phyloP scores from a whole-genome alignment of 2,329 filamentous ascomycete genomes.

The Dothideomycetes sp. region DNA sequence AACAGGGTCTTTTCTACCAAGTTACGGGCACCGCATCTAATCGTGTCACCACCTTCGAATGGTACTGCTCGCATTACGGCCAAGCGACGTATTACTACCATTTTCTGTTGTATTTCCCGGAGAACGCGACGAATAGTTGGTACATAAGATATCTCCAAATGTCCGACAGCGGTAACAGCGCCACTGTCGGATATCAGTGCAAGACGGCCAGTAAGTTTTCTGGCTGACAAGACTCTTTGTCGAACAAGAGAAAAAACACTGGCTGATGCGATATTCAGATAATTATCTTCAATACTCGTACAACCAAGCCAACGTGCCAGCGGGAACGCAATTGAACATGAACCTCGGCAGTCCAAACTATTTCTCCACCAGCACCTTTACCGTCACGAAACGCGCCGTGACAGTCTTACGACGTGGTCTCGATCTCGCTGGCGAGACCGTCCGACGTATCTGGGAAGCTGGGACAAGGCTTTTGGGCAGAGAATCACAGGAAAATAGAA shows the following conservation, averaged over 20 bases:
- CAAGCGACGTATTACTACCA: slow-evolving; percentile 16
- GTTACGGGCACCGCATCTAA: slow-evolving; percentile 11
- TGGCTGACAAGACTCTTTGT: not conserved
- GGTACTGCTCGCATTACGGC: slow-evolving; percentile 13
- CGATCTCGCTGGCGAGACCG: no score
- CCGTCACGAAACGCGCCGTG: no score
- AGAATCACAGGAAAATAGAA: no score
- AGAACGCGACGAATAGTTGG: slow-evolving; percentile 3
- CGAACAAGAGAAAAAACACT: not conserved
- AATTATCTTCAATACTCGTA: slow-evolving; percentile 12
- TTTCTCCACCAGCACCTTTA: no score
- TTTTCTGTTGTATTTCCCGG: slow-evolving; percentile 14
- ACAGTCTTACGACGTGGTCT: no score
- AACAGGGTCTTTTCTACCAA: slow-evolving; percentile 20
- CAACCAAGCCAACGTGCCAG: slow-evolving; percentile 13
- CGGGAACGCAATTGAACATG: slow-evolving; percentile 9
- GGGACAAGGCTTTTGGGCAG: no score
- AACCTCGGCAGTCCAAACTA: no score
- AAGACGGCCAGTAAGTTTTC: not conserved
- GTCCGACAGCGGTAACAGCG: slow-evolving; percentile 10
- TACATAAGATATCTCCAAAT: slow-evolving; percentile 16
- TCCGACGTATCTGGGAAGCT: no score
- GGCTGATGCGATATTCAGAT: not conserved
- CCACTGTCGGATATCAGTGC: slow-evolving; percentile 15
- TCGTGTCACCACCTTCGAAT: slow-evolving; percentile 16